Percentiles rank a stretch among this genome's conserved stretches.
Evolutionary conservation across 768 basidiomycete genomes (phyloP).

Genomic region (Mycena rebaudengoi): DNA sequence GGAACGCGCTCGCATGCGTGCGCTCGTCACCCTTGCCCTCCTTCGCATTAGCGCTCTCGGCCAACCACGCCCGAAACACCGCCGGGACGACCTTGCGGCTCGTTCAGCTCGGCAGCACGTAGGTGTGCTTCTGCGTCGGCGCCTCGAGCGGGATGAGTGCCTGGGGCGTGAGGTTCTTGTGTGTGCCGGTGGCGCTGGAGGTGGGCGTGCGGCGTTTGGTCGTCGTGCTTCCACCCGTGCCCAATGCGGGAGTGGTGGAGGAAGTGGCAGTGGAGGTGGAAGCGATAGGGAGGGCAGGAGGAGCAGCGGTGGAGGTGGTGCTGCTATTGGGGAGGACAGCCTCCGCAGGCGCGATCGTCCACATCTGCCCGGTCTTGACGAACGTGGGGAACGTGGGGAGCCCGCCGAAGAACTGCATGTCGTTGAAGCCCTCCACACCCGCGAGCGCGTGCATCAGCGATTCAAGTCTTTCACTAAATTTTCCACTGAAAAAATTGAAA

Average conservation of each 20-base stretch:
- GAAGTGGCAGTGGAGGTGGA: neutral
- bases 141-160: conserved; percentile 44
- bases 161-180: conserved; percentile 61
- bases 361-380: conserved; percentile 18
- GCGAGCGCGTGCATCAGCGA: too few relatives aligned
- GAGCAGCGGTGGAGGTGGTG: conserved; percentile 20
- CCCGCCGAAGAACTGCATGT: conserved; percentile 24
- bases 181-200: conserved; percentile 54
- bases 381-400: conserved; percentile 12
- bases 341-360: conserved; percentile 19
- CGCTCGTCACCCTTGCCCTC: too few relatives aligned
- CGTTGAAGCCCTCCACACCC: too few relatives aligned
- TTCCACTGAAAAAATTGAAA: too few relatives aligned
- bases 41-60: too few relatives aligned
- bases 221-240: neutral
- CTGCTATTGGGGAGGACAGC: conserved; percentile 18
- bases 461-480: too few relatives aligned
- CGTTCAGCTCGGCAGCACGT: conserved; percentile 25
- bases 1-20: too few relatives aligned
- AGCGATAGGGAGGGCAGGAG: conserved; percentile 9
- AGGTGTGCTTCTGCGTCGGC: conserved; percentile 31
- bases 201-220: conserved; percentile 5
- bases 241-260: neutral
- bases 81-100: conserved; percentile 29
- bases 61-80: too few relatives aligned